phyloP scores from a whole-genome alignment of 352 stramenopile species.

The Globisporangium mamillatum region DNA sequence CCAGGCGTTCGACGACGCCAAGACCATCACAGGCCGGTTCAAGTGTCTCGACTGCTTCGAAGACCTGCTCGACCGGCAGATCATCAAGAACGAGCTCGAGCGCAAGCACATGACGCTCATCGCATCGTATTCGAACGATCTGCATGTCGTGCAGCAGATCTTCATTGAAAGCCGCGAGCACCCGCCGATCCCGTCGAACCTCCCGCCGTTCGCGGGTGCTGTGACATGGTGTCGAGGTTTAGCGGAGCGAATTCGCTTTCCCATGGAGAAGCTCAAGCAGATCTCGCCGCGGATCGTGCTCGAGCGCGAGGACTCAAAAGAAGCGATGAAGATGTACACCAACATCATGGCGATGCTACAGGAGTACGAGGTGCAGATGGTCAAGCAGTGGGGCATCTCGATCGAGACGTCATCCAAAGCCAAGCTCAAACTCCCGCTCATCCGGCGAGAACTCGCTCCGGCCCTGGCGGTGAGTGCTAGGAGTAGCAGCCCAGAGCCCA shows the following conservation, averaged over 20 bases:
- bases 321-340: conserved; percentile 89
- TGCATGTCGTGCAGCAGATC: conserved; percentile 86
- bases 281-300: conserved; percentile 79
- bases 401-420: conserved; percentile 80
- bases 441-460: conserved; percentile 43
- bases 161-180: conserved; percentile 86
- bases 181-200: conserved; percentile 86
- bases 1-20: conserved; percentile 91
- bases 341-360: conserved; percentile 82
- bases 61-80: conserved; percentile 76
- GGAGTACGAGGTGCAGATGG: conserved; percentile 80
- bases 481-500: background rate
- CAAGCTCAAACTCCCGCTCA: conserved; percentile 87
- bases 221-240: conserved; percentile 90
- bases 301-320: conserved; percentile 87
- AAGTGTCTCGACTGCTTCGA: conserved; percentile 93
- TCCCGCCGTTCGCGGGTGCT: conserved; percentile 88
- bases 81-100: conserved; percentile 89
- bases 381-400: conserved; percentile 76
- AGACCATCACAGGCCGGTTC: conserved; percentile 83
- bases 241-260: conserved; percentile 81
- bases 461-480: background rate
- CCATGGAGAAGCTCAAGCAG: conserved; percentile 85
- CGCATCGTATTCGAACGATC: conserved; percentile 72
- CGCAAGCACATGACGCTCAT: conserved; percentile 83